phyloP scores from a whole-genome alignment of 2,329 filamentous ascomycete genomes.

The Stemphylium vesicarium region DNA sequence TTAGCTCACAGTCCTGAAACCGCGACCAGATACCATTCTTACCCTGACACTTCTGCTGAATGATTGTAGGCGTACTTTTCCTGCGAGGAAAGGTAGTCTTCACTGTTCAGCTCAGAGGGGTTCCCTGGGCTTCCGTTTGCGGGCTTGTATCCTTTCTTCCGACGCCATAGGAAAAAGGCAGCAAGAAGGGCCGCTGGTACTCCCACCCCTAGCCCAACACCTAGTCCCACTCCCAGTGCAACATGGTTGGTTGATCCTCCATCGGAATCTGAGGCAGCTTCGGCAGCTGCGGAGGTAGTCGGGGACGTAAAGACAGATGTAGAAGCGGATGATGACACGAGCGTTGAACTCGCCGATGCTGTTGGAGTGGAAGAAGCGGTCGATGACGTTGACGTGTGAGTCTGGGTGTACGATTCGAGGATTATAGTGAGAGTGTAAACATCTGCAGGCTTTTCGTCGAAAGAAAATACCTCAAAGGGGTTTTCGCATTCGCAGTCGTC shows the following conservation, averaged over 20 bases:
- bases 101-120: not conserved
- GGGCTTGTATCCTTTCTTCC: not conserved
- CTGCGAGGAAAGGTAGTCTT: not conserved
- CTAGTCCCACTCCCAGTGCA: slow-evolving; percentile 2
- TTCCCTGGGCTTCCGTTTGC: not conserved
- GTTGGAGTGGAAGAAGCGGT: slow-evolving; percentile 1
- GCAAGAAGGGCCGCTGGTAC: not conserved
- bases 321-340: not conserved
- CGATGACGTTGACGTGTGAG: slow-evolving; percentile 15
- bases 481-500: slow-evolving; percentile 33
- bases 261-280: not conserved
- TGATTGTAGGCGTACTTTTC: not conserved
- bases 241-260: slow-evolving; percentile 3
- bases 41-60: not conserved
- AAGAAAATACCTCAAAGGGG: slow-evolving; percentile 29
- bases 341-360: not conserved
- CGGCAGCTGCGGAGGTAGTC: not conserved
- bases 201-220: slow-evolving; percentile 1
- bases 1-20: not conserved
- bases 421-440: slow-evolving; percentile 38
- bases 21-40: not conserved
- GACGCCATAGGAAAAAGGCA: slow-evolving; percentile 5
- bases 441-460: slow-evolving; percentile 20
- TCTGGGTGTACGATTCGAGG: slow-evolving; percentile 31
- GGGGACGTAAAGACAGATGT: slow-evolving; percentile 3